Conservation (phyloP, 192 early-diverging fungal species). For the Coemansia sp. region DNA sequence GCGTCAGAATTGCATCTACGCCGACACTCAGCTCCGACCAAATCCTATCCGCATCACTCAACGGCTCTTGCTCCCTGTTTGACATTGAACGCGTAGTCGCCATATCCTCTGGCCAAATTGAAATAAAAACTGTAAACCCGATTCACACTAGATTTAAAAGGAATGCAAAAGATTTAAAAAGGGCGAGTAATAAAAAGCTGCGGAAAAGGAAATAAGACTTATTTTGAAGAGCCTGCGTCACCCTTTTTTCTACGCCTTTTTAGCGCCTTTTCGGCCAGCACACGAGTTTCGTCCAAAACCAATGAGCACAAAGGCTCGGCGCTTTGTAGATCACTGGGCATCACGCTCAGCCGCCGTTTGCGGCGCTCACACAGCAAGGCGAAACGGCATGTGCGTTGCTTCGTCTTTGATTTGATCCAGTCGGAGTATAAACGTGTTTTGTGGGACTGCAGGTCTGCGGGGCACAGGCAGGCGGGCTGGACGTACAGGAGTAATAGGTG, state of each 20-base stretch:
- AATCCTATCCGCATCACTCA: slow-evolving; percentile 55
- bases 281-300: background rate
- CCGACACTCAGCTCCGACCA: slow-evolving; percentile 77
- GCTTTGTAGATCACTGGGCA: background rate
- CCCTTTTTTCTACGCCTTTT: background rate
- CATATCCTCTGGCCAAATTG: background rate
- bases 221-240: background rate
- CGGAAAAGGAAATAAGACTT: slow-evolving; percentile 4
- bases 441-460: background rate
- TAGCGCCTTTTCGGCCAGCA: background rate
- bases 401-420: slow-evolving; percentile 4
- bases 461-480: background rate
- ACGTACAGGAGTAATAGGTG: background rate
- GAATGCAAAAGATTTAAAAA: background rate
- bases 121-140: background rate
- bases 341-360: background rate
- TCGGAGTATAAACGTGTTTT: background rate
- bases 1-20: slow-evolving; percentile 77
- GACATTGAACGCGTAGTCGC: slow-evolving; percentile 8
- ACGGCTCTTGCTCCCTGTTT: slow-evolving; percentile 4
- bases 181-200: background rate
- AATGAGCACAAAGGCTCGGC: background rate
- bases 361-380: slow-evolving; percentile 3
- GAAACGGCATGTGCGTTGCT: background rate
- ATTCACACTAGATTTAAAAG: slow-evolving; percentile 5